A percentile compares a stretch with the other conserved stretches of the same genome.
phyloP scores from a whole-genome alignment of 2,329 filamentous ascomycete genomes.

The Coleophoma crateriformis region DNA sequence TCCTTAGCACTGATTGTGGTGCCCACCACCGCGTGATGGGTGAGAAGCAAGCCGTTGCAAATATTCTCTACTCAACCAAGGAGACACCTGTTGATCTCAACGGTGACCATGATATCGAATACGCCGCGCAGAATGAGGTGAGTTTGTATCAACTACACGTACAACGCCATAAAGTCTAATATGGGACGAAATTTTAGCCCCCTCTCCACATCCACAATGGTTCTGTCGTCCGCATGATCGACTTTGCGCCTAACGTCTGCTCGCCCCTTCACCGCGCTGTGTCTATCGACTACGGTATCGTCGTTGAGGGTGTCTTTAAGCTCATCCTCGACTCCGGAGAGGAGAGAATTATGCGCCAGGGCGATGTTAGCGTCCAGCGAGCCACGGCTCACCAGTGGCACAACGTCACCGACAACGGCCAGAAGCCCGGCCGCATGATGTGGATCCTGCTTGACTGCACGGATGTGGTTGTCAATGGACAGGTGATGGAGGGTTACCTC shows the following conservation, averaged over 20 bases:
- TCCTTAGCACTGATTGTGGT: constrained; percentile 9
- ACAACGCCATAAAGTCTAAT: too few species aligned
- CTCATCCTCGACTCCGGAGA: constrained; percentile 8
- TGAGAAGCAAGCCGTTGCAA: constrained; percentile 6
- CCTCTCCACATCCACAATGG: constrained; percentile 6
- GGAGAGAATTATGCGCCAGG: constrained; percentile 2
- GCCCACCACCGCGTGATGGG: constrained; percentile 12
- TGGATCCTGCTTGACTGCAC: not conserved
- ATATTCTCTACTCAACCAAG: constrained; percentile 13
- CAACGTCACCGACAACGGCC: constrained; percentile 1
- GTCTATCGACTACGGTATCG: constrained; percentile 7
- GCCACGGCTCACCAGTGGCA: constrained; percentile 7
- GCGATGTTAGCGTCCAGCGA: constrained; percentile 7
- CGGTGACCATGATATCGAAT: constrained; percentile 4
- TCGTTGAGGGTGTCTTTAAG: constrained; percentile 6
- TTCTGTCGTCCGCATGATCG: constrained; percentile 6
- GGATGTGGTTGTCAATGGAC: not conserved
- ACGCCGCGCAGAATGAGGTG: constrained; percentile 1
- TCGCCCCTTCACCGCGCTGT: constrained; percentile 7
- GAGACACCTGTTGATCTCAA: constrained; percentile 13
- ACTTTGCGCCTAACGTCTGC: constrained; percentile 4
- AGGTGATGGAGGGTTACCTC: not conserved
- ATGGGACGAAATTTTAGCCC: not conserved
- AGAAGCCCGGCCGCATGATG: not conserved
- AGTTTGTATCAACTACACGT: too few species aligned